Conservation (phyloP, 768 basidiomycete species). For the Tulasnella sp. region DNA sequence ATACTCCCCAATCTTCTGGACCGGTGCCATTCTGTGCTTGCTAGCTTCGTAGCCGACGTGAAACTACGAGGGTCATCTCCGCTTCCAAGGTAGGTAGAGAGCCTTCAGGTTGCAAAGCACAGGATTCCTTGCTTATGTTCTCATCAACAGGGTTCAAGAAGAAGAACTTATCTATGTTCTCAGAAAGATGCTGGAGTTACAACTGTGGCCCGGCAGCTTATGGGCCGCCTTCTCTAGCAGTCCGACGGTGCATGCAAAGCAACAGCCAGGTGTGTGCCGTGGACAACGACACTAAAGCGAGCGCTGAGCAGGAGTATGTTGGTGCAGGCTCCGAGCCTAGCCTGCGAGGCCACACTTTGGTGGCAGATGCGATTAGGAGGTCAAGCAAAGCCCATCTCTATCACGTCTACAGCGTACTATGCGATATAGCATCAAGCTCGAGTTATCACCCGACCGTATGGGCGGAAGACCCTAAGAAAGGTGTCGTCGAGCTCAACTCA, state of each 20-base stretch:
- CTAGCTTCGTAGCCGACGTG: conserved; percentile 74
- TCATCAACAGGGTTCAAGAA: conserved; percentile 53
- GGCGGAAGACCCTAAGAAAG: conserved; percentile 29
- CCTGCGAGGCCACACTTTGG: conserved; percentile 40
- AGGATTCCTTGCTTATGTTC: background rate
- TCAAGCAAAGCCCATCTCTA: conserved; percentile 78
- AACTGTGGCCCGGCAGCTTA: conserved; percentile 63
- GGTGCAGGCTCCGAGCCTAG: conserved; percentile 33
- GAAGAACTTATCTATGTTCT: conserved; percentile 83
- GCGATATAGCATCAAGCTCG: conserved; percentile 66
- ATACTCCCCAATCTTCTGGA: conserved; percentile 60
- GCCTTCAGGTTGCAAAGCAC: background rate
- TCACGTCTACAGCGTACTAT: conserved; percentile 70
- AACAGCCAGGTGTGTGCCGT: conserved; percentile 44
- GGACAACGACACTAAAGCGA: background rate
- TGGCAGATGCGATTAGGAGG: conserved; percentile 61
- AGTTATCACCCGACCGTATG: conserved; percentile 57
- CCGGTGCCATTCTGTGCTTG: conserved; percentile 59
- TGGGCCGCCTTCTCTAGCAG: conserved; percentile 65
- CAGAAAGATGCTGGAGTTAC: conserved; percentile 57
- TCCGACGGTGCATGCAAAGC: conserved; percentile 42
- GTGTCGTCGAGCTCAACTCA: conserved; percentile 42
- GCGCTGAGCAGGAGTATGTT: background rate
- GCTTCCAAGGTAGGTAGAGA: conserved; percentile 56
- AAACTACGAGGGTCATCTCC: conserved; percentile 76